A percentile compares a stretch with the other conserved stretches of the same genome.
Conservation (phyloP, 192 early-diverging fungal species). For the Geranomyces michiganensis region DNA sequence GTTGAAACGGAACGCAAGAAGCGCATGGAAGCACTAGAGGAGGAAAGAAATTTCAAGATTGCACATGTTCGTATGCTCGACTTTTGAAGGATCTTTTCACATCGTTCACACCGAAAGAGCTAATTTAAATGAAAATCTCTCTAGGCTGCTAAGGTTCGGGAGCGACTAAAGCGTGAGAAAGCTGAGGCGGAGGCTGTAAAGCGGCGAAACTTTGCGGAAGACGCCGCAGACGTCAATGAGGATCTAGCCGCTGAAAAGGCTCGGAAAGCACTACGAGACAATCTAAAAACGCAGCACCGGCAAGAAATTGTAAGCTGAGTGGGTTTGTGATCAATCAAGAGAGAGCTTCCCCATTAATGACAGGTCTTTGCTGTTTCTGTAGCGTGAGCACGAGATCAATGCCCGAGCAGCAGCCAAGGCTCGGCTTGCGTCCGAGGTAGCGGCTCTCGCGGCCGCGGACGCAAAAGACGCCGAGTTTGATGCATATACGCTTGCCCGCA, state of each 20-base stretch:
- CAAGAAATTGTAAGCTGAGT: constrained; percentile 32
- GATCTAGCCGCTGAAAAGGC: background rate
- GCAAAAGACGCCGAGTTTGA: constrained; percentile 40
- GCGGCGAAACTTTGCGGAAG: constrained; percentile 13
- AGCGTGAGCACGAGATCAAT: constrained; percentile 8
- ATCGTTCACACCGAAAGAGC: background rate
- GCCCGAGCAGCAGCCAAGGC: constrained; percentile 9
- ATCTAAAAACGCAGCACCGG: constrained; percentile 23
- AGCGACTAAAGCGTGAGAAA: constrained; percentile 10
- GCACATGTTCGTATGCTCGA: background rate
- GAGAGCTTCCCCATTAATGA: background rate
- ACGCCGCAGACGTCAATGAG: background rate
- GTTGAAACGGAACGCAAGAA: constrained; percentile 5
- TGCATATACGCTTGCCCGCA: constrained; percentile 29
- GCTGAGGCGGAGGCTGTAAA: constrained; percentile 3
- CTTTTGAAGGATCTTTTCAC: background rate
- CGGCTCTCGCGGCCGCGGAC: background rate
- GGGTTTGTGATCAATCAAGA: background rate
- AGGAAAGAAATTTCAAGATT: background rate
- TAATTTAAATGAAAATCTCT: background rate
- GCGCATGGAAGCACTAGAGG: background rate
- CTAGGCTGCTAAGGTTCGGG: background rate
- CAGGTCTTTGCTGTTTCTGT: background rate
- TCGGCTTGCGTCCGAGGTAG: background rate
- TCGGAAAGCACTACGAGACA: background rate